Base-by-base conservation (phyloP, 345 rosid species). In the Diplotaxis tenuifolia region DNA sequence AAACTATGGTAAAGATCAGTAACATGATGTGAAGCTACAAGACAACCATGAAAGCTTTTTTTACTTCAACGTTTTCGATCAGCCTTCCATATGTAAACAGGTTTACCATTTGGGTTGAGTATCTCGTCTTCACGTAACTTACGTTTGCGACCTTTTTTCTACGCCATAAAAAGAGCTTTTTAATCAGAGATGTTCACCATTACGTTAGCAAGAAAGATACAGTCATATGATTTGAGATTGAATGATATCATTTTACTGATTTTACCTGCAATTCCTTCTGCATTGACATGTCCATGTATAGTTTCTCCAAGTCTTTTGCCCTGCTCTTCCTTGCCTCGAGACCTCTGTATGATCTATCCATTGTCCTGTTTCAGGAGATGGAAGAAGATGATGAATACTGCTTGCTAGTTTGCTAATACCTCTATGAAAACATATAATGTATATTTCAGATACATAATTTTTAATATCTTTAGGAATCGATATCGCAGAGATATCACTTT, bases 131-230 rank as follows among this genome's bases (percentile, higher is more conserved):
- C 98, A 3, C 82, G 87, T 18, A 87, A 84, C 79, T 87, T 89
- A 15, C 92, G 87, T 76, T 88, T 88, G 67, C 78, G 78, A 31
- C 98, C 98, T 60, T 83, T 86, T 84, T 94, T 92, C 96, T 92
- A 84, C 31, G 50, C 22, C 73, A 70, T 14, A 12, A 18, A 38
- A 50, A 11, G 20, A n/a, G 19, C 3, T 45, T 42, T n/a, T 42
- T n/a, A 45, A 16, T 64, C 62, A 65, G 67, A 71, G 67, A 75
- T 49, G 18, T 14, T 69, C 50, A 45, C 49, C 27, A 7, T 47
- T 47, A 47, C 10, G 21, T 38, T 52, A n/a, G 14, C 25, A 62
- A 2, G 34, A n/a, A 50, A 18, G 45, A 68, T 25, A 40, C 55
- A 53, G 32, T 10, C 49, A 18, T 27, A 8, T 4, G 57, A 25